A percentile compares a stretch with the other conserved stretches of the same genome.
Evolutionary conservation across 495 filamentous ascomycete species (phyloP).

Genomic region (Daldinia decipiens): DNA sequence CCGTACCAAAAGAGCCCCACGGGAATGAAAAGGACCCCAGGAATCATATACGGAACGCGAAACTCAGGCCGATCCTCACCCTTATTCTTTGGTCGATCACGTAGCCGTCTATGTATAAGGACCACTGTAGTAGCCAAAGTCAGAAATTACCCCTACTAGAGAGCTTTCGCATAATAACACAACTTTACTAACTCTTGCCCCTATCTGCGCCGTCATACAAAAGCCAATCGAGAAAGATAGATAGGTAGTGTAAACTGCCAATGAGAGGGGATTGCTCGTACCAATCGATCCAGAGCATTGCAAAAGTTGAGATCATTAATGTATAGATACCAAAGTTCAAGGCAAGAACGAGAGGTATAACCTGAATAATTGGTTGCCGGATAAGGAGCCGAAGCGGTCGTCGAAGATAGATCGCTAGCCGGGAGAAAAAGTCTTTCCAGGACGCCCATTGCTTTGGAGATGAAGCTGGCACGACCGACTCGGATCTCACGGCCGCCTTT

Average conservation of each 20-base stretch:
- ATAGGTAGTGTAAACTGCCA: slow-evolving; percentile 63
- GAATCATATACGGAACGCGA: slow-evolving; percentile 67
- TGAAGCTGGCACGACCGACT: neutral
- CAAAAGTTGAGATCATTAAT: slow-evolving; percentile 69
- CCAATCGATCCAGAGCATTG: slow-evolving; percentile 63
- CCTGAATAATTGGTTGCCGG: slow-evolving; percentile 68
- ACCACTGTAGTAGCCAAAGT: slow-evolving; percentile 10
- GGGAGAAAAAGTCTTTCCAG: slow-evolving; percentile 33
- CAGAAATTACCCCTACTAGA: neutral
- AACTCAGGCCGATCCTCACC: slow-evolving; percentile 65
- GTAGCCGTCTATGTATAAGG: slow-evolving; percentile 13
- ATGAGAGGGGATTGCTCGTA: slow-evolving; percentile 62
- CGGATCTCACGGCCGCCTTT: slow-evolving; percentile 22
- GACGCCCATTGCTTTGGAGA: slow-evolving; percentile 14
- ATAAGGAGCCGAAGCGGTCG: slow-evolving; percentile 70
- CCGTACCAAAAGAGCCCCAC: slow-evolving; percentile 70
- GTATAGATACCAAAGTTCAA: slow-evolving; percentile 67
- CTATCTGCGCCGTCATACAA: slow-evolving; percentile 58
- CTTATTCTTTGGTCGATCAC: slow-evolving; percentile 48
- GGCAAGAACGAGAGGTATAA: slow-evolving; percentile 57
- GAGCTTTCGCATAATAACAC: neutral
- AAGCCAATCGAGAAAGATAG: slow-evolving; percentile 66
- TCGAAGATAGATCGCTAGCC: slow-evolving; percentile 60
- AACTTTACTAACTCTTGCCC: slow-evolving; percentile 50
- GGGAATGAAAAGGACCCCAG: slow-evolving; percentile 63